Percentiles rank a stretch among this genome's conserved stretches.
Evolutionary conservation across 805 yeast species (phyloP).

Genomic region (Torulaspora gathmanii): DNA sequence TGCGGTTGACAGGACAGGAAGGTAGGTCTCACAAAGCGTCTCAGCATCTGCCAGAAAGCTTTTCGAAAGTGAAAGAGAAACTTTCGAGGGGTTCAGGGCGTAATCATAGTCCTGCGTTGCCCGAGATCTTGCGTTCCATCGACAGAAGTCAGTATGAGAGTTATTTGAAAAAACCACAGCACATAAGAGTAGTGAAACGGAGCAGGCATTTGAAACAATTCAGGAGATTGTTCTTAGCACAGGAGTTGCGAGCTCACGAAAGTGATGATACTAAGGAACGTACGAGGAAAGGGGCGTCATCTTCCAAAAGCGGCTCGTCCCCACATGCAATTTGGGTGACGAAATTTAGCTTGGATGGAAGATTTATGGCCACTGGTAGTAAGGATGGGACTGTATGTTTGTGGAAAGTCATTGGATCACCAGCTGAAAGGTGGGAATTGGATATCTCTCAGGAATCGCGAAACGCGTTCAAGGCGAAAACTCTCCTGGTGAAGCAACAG

Average conservation of each 20-base stretch:
- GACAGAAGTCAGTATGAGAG: constrained; percentile 39
- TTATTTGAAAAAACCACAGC: constrained; percentile 49
- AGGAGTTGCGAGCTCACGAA: constrained; percentile 45
- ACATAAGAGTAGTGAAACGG: constrained; percentile 47
- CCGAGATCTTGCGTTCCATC: constrained; percentile 22
- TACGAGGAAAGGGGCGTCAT: neutral
- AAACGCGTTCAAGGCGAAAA: constrained; percentile 11
- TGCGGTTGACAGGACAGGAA: constrained; percentile 11
- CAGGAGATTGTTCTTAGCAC: constrained; percentile 57
- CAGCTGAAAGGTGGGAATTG: constrained; percentile 57
- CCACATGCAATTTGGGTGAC: constrained; percentile 60
- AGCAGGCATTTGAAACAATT: constrained; percentile 45
- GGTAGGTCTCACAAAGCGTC: constrained; percentile 1
- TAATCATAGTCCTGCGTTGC: constrained; percentile 6
- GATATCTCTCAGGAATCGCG: constrained; percentile 19
- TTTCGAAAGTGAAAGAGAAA: constrained; percentile 16
- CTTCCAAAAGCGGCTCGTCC: constrained; percentile 2
- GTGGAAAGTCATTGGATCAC: constrained; percentile 77
- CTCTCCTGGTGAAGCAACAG: constrained; percentile 10
- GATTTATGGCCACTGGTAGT: constrained; percentile 79
- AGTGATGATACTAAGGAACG: constrained; percentile 4
- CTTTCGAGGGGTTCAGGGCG: constrained; percentile 11
- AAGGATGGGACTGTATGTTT: constrained; percentile 62
- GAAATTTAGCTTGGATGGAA: constrained; percentile 75
- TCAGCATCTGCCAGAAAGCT: constrained; percentile 10